A percentile compares a stretch with the other conserved stretches of the same genome.
phyloP scores from a whole-genome alignment of 495 filamentous ascomycete species.

The Ramalina intermedia region DNA sequence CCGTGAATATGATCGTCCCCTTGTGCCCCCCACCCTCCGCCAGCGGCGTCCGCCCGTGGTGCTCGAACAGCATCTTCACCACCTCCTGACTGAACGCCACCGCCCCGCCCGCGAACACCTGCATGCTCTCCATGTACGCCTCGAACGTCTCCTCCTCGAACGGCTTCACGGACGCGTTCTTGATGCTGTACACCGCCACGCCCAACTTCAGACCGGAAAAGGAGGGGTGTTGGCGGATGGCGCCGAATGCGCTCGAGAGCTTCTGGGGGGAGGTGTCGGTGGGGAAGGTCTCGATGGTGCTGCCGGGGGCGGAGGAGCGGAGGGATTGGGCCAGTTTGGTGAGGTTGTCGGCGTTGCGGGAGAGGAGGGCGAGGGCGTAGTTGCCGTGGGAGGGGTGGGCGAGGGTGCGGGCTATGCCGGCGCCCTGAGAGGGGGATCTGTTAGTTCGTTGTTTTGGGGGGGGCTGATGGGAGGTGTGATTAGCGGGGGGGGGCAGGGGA shows the following conservation, averaged over 20 bases:
- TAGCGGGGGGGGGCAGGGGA: neutral
- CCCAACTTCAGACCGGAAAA: conserved; percentile 29
- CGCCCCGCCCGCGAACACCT: conserved; percentile 31
- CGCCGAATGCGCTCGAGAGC: conserved; percentile 23
- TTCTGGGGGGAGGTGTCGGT: conserved; percentile 27
- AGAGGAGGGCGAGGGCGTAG: conserved; percentile 32
- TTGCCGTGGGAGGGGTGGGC: conserved; percentile 31
- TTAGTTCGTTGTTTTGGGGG: neutral
- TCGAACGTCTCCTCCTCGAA: conserved; percentile 33
- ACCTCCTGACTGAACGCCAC: conserved; percentile 31
- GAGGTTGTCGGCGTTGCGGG: conserved; percentile 26
- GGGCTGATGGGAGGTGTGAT: neutral
- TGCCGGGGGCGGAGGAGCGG: conserved; percentile 20
- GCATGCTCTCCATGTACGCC: conserved; percentile 26
- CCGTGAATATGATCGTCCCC: conserved; percentile 34
- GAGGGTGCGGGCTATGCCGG: conserved; percentile 33
- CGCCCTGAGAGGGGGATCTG: conserved; percentile 18
- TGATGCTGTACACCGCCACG: conserved; percentile 31
- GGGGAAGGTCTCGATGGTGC: conserved; percentile 30
- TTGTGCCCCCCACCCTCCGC: conserved; percentile 28
- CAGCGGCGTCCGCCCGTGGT: conserved; percentile 25
- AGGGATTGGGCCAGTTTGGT: conserved; percentile 21
- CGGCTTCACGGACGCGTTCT: conserved; percentile 29
- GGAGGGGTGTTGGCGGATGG: conserved; percentile 25
- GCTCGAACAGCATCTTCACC: conserved; percentile 27